A percentile compares a stretch with the other conserved stretches of the same genome.
Conservation (phyloP, 495 filamentous ascomycete genomes). For the Xylaria scruposa region DNA sequence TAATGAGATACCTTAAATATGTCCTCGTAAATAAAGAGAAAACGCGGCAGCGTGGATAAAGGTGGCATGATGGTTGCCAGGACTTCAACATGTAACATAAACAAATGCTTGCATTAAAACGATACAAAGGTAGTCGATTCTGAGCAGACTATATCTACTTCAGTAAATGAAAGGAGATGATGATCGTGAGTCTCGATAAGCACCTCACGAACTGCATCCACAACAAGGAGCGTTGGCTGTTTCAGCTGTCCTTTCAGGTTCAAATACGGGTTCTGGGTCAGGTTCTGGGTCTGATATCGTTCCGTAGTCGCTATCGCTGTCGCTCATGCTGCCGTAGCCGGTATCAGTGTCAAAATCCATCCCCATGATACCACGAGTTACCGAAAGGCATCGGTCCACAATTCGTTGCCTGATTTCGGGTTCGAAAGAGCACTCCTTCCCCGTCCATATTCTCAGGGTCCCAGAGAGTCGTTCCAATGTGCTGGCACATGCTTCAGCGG, state of each 20-base stretch:
- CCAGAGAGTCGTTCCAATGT: slow-evolving; percentile 61
- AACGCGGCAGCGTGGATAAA: background rate
- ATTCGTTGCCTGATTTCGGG: slow-evolving; percentile 53
- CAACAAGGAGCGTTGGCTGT: slow-evolving; percentile 15
- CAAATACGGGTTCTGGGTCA: background rate
- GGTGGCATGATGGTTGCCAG: background rate
- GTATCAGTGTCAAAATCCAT: slow-evolving; percentile 61
- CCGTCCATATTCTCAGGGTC: slow-evolving; percentile 60
- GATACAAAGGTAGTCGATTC: slow-evolving; percentile 5
- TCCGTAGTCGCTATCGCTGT: slow-evolving; percentile 23
- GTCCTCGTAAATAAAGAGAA: slow-evolving; percentile 11
- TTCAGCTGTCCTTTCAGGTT: slow-evolving; percentile 10
- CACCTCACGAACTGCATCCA: slow-evolving; percentile 15
- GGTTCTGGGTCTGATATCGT: slow-evolving; percentile 16
- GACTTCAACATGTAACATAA: slow-evolving; percentile 2
- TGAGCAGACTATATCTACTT: slow-evolving; percentile 4
- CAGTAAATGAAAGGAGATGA: background rate
- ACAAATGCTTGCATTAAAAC: slow-evolving; percentile 14
- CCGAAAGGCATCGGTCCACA: slow-evolving; percentile 54
- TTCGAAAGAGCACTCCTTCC: slow-evolving; percentile 52
- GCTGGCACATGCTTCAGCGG: slow-evolving; percentile 49
- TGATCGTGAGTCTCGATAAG: background rate
- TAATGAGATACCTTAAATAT: slow-evolving; percentile 6
- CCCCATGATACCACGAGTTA: slow-evolving; percentile 58
- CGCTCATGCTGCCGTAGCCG: slow-evolving; percentile 57